Conservation (phyloP, 768 basidiomycete genomes). For the Tricholoma matsutake region DNA sequence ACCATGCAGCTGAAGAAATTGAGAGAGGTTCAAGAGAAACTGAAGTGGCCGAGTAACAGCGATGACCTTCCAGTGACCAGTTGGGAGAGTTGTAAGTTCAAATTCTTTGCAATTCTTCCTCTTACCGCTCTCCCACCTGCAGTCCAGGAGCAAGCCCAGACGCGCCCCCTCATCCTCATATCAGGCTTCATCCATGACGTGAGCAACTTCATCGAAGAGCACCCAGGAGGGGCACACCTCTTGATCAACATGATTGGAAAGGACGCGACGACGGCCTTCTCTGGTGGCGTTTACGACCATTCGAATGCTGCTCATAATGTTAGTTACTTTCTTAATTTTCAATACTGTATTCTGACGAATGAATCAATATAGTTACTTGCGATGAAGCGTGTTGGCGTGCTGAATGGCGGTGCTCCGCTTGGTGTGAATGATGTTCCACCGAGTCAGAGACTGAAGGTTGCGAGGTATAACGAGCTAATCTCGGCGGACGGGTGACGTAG, state of each 20-base stretch:
- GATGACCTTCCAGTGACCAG: slow-evolving; percentile 76
- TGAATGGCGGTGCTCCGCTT: slow-evolving; percentile 59
- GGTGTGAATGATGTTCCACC: slow-evolving; percentile 63
- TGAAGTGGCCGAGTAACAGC: slow-evolving; percentile 77
- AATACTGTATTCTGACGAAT: neutral
- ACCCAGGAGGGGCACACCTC: slow-evolving; percentile 73
- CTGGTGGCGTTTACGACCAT: slow-evolving; percentile 80
- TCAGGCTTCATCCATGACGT: slow-evolving; percentile 90
- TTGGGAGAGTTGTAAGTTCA: slow-evolving; percentile 81
- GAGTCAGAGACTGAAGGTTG: slow-evolving; percentile 67
- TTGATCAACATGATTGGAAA: slow-evolving; percentile 65
- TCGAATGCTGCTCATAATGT: slow-evolving; percentile 85
- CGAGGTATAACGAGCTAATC: slow-evolving; percentile 57
- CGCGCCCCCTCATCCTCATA: slow-evolving; percentile 79
- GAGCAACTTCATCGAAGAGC: slow-evolving; percentile 65
- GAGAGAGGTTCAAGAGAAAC: slow-evolving; percentile 67
- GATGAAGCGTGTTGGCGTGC: slow-evolving; percentile 64
- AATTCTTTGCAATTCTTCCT: neutral
- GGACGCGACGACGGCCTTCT: slow-evolving; percentile 83
- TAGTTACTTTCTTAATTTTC: slow-evolving; percentile 18
- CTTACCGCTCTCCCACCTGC: slow-evolving; percentile 1
- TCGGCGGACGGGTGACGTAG: slow-evolving; percentile 49
- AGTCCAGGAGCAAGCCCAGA: slow-evolving; percentile 79
- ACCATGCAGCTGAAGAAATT: slow-evolving; percentile 94
- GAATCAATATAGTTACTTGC: slow-evolving; percentile 42